These are phyloP conservation scores for Neltuma alba DNA, from an alignment of 306 rosid species.

Conservation along the genomic window DNA sequence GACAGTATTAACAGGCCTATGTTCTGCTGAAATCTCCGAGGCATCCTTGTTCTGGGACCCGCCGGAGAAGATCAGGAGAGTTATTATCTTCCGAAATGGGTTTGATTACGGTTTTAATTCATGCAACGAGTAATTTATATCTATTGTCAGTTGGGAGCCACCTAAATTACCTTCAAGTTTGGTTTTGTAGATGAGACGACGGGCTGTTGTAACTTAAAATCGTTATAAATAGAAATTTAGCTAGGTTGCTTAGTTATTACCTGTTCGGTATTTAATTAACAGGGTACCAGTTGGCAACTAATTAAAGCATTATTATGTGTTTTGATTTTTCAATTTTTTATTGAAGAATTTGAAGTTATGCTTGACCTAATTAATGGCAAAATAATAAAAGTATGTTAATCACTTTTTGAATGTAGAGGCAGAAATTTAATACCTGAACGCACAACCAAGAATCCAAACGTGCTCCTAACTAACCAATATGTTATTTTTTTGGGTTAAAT, in stretches of 20 bases:
- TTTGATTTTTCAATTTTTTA: too few relatives aligned
- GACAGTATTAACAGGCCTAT: not conserved
- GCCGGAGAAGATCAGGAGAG: not conserved
- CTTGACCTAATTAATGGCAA: not conserved
- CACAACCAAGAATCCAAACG: too few relatives aligned
- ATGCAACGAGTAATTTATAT: not conserved
- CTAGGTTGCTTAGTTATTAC: not conserved
- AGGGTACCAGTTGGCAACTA: not conserved
- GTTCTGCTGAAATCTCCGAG: not conserved
- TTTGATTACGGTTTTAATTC: not conserved
- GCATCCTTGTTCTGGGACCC: not conserved
- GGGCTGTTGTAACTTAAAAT: not conserved
- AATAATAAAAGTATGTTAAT: too few relatives aligned
- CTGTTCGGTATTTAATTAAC: not conserved
- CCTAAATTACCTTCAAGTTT: not conserved
- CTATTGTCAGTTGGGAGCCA: not conserved
- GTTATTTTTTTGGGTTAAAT: too few relatives aligned
- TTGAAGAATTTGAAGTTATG: not conserved
- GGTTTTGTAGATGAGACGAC: not conserved
- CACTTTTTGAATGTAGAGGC: not conserved
- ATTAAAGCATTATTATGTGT: not conserved
- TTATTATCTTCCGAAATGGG: not conserved
- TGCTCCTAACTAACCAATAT: too few relatives aligned
- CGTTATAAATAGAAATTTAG: not conserved
- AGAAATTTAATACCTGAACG: too few relatives aligned